A percentile compares a stretch with the other conserved stretches of the same genome.
Conservation (phyloP, 768 basidiomycete genomes). For the Boletus rufocinnamomeus region DNA sequence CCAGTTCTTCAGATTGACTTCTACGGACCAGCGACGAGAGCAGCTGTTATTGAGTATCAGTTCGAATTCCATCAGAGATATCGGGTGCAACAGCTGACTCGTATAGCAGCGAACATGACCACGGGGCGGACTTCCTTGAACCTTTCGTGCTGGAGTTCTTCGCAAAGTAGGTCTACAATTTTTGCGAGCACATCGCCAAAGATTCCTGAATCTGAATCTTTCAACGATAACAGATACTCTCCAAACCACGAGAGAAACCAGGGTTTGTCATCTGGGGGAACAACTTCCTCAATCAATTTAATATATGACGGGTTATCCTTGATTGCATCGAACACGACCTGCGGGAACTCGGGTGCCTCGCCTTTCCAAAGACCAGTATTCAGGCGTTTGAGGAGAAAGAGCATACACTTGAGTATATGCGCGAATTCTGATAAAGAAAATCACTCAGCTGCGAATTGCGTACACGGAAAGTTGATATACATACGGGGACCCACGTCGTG, state of each 20-base stretch:
- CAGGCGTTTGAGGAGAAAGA: slow-evolving; percentile 60
- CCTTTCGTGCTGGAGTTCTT: slow-evolving; percentile 78
- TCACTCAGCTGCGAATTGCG: neutral
- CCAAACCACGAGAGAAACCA: slow-evolving; percentile 67
- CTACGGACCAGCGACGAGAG: slow-evolving; percentile 38
- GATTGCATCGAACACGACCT: slow-evolving; percentile 78
- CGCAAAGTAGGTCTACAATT: slow-evolving; percentile 72
- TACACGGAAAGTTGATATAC: slow-evolving; percentile 34
- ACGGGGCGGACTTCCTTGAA: slow-evolving; percentile 59
- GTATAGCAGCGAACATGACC: slow-evolving; percentile 59
- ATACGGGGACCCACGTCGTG: slow-evolving; percentile 61
- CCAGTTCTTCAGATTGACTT: slow-evolving; percentile 29
- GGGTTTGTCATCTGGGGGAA: slow-evolving; percentile 37
- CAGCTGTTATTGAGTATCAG: slow-evolving; percentile 30
- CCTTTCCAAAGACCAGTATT: slow-evolving; percentile 64
- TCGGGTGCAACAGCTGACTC: slow-evolving; percentile 48
- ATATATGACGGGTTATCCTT: slow-evolving; percentile 71
- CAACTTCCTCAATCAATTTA: slow-evolving; percentile 43
- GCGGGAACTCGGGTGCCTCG: slow-evolving; percentile 71
- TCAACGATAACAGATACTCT: slow-evolving; percentile 61
- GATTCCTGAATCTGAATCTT: slow-evolving; percentile 43
- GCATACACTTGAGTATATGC: slow-evolving; percentile 58
- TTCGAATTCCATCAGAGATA: slow-evolving; percentile 1
- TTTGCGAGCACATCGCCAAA: slow-evolving; percentile 74
- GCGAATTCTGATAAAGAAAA: slow-evolving; percentile 51